Conservation (phyloP, 2,329 filamentous ascomycete genomes). For the Calonectria montana region DNA sequence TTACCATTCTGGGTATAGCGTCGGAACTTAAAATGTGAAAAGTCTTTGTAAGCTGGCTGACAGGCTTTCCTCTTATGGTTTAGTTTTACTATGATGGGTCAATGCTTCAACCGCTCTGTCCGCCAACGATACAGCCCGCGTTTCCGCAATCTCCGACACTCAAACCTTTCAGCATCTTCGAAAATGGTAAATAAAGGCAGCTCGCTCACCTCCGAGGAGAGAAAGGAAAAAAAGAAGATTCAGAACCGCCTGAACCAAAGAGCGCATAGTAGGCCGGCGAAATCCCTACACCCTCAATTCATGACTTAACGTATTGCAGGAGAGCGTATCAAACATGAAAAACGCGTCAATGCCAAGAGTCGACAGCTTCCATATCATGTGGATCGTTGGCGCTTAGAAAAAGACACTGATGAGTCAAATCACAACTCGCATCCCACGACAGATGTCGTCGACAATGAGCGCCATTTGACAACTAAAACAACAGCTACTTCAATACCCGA, state of each 20-base stretch:
- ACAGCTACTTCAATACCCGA: too few relatives aligned
- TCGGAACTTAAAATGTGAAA: neutral
- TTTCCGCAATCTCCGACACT: neutral
- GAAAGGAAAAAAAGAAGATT: slow-evolving; percentile 17
- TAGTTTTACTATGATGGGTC: neutral
- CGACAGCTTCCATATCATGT: slow-evolving; percentile 20
- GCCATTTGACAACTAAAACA: neutral
- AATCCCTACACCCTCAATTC: neutral
- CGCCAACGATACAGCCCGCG: neutral
- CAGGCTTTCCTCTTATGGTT: slow-evolving; percentile 12
- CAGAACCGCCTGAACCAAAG: slow-evolving; percentile 33
- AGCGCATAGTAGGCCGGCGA: slow-evolving; percentile 23
- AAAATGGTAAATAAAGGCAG: neutral
- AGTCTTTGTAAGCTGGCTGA: slow-evolving; percentile 27
- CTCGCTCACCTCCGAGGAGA: neutral
- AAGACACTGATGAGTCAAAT: neutral
- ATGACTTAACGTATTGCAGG: neutral
- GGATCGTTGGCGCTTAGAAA: slow-evolving; percentile 25
- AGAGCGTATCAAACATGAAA: slow-evolving; percentile 10
- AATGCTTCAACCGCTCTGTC: neutral
- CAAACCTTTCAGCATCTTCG: neutral
- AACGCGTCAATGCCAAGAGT: neutral
- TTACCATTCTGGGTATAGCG: slow-evolving; percentile 26
- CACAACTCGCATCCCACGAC: neutral
- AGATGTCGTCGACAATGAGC: neutral